Percentiles rank a stretch among this genome's conserved stretches.
Evolutionary conservation across 192 early-diverging fungal genomes (phyloP).

Genomic region (Linderina pennispora): DNA sequence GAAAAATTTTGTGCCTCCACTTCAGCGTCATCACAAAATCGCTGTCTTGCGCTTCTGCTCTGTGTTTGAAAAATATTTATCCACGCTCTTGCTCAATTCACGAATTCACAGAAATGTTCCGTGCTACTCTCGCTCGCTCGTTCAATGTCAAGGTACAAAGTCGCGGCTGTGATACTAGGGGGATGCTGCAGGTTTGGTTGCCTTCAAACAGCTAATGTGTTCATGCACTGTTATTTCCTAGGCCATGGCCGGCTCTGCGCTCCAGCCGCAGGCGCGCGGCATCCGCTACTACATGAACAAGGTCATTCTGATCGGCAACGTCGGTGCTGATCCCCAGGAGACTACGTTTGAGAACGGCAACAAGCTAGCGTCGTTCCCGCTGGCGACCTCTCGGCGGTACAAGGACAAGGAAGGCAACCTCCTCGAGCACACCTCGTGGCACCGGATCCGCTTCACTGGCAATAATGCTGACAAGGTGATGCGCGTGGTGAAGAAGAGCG

Average conservation of each 20-base stretch:
- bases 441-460: slow-evolving; percentile 46
- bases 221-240: too few species aligned
- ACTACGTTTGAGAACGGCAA: slow-evolving; percentile 38
- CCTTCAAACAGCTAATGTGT: too few species aligned
- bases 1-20: too few species aligned
- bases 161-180: too few species aligned
- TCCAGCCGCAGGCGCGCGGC: neutral
- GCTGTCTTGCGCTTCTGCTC: too few species aligned
- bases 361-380: slow-evolving; percentile 51
- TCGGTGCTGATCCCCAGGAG: slow-evolving; percentile 54
- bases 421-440: slow-evolving; percentile 65
- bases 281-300: slow-evolving; percentile 49
- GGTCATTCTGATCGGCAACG: slow-evolving; percentile 57
- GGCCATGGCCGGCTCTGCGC: neutral
- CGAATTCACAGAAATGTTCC: slow-evolving; percentile 31
- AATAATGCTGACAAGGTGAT: slow-evolving; percentile 18
- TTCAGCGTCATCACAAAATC: too few species aligned
- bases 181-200: too few species aligned
- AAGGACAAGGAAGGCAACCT: slow-evolving; percentile 61
- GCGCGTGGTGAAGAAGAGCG: slow-evolving; percentile 52
- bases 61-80: neutral
- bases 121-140: slow-evolving; percentile 13
- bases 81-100: neutral
- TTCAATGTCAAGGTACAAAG: slow-evolving; percentile 22
- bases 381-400: slow-evolving; percentile 57